Evolutionary conservation across 768 basidiomycete genomes (phyloP).

Genomic region (Galerina sulciceps): DNA sequence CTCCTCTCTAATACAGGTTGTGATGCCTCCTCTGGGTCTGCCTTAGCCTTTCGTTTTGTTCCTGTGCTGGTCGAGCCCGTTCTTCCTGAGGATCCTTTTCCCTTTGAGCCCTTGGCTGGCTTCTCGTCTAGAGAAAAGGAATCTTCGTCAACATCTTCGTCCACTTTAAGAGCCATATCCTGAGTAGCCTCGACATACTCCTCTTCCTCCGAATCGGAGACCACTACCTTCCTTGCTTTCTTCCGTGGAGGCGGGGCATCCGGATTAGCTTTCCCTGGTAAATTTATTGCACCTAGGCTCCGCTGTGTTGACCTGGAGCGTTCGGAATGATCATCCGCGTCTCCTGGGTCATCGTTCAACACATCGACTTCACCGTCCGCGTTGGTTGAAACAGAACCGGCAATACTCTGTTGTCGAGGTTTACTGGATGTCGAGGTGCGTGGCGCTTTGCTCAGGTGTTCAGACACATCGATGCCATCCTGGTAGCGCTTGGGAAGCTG

Average conservation of each 20-base stretch:
- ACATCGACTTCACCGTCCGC: constrained; percentile 11
- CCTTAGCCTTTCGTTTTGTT: constrained; percentile 27
- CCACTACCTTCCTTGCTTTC: constrained; percentile 23
- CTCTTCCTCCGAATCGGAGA: constrained; percentile 26
- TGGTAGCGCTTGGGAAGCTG: constrained; percentile 22
- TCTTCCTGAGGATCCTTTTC: constrained; percentile 25
- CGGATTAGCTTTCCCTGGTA: background rate
- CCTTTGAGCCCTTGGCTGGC: constrained; percentile 30
- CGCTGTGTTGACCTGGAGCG: background rate
- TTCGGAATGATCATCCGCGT: constrained; percentile 17
- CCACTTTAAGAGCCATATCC: constrained; percentile 21
- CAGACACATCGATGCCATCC: constrained; percentile 6
- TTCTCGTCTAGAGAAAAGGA: constrained; percentile 28
- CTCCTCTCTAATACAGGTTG: constrained; percentile 10
- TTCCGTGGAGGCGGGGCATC: constrained; percentile 21
- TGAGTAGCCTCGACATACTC: constrained; percentile 19
- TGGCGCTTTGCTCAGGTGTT: constrained; percentile 7
- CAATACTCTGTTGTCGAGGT: constrained; percentile 9
- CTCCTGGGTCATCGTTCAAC: constrained; percentile 31
- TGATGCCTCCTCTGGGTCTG: constrained; percentile 13
- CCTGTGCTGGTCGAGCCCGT: constrained; percentile 11
- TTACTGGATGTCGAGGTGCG: constrained; percentile 5
- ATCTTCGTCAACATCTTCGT: constrained; percentile 27
- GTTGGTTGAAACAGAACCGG: background rate
- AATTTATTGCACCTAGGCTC: constrained; percentile 5